These are phyloP conservation scores for Thuidium tamariscinum DNA, from an alignment of 225 moss, liverwort and hornwort species.

Conservation along the genomic window DNA sequence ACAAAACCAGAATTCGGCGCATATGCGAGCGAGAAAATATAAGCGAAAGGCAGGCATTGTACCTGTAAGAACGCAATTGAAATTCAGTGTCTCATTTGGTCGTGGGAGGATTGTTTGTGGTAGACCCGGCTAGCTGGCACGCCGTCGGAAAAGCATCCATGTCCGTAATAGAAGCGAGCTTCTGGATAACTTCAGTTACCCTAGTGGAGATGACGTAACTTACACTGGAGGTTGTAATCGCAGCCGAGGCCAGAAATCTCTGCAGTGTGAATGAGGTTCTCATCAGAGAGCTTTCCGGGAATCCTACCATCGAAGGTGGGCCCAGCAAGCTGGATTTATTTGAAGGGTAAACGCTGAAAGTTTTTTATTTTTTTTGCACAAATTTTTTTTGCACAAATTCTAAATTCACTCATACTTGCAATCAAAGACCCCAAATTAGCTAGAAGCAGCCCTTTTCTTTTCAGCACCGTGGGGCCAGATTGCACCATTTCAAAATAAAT, in stretches of 20 bases:
- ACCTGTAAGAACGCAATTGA: neutral
- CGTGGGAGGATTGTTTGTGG: neutral
- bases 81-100: neutral
- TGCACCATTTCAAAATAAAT: too few relatives aligned
- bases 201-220: neutral
- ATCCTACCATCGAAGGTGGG: too few relatives aligned
- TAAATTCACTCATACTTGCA: too few relatives aligned
- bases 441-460: too few relatives aligned
- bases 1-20: neutral
- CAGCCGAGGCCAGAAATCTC: neutral
- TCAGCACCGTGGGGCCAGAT: too few relatives aligned
- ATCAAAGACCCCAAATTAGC: too few relatives aligned
- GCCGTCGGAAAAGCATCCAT: neutral
- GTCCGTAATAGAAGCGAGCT: neutral
- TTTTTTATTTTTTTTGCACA: too few relatives aligned
- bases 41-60: neutral
- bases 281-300: neutral
- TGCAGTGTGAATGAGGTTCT: neutral
- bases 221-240: neutral
- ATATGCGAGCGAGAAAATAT: neutral
- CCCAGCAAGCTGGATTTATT: too few relatives aligned
- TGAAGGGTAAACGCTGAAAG: too few relatives aligned
- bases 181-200: neutral
- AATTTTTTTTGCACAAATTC: too few relatives aligned
- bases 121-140: neutral